Evolutionary conservation across 1,139 yeast genomes (phyloP).

Genomic region (Candida albicans): DNA sequence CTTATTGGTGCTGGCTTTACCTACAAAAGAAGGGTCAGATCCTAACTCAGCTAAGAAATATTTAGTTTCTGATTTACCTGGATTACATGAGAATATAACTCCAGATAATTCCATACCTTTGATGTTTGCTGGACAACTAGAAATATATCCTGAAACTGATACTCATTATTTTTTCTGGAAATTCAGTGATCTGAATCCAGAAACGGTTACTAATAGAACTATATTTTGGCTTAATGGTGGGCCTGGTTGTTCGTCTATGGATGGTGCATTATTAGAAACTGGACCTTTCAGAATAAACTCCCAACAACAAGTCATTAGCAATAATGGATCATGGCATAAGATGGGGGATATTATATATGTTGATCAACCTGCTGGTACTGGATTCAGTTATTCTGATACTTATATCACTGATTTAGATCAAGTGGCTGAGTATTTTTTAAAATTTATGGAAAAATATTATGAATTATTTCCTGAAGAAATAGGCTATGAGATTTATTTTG

Average conservation of each 20-base stretch:
- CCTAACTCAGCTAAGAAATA: slow-evolving; percentile 23
- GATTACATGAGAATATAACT: slow-evolving; percentile 31
- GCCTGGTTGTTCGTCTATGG: slow-evolving; percentile 97
- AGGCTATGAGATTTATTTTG: slow-evolving; percentile 66
- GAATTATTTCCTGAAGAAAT: slow-evolving; percentile 73
- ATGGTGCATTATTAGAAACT: slow-evolving; percentile 90
- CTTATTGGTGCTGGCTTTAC: slow-evolving; percentile 17
- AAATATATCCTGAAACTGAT: slow-evolving; percentile 50
- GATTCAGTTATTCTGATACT: slow-evolving; percentile 65
- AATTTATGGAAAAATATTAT: slow-evolving; percentile 67
- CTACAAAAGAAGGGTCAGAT: slow-evolving; percentile 19
- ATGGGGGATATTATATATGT: slow-evolving; percentile 77
- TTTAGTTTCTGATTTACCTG: slow-evolving; percentile 44
- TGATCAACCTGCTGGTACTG: slow-evolving; percentile 96
- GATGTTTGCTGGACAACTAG: slow-evolving; percentile 75
- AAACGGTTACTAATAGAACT: slow-evolving; percentile 34
- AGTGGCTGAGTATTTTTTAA: slow-evolving; percentile 60
- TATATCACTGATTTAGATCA: slow-evolving; percentile 61
- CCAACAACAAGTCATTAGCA: slow-evolving; percentile 47
- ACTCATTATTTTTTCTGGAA: slow-evolving; percentile 84
- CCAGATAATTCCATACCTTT: slow-evolving; percentile 38
- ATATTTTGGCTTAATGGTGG: slow-evolving; percentile 95
- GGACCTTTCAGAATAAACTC: slow-evolving; percentile 78
- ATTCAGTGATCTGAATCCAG: slow-evolving; percentile 40
- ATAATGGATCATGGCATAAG: slow-evolving; percentile 84